Percentiles rank a stretch among this genome's conserved stretches.
phyloP scores from a whole-genome alignment of 108 stramenopile species.

The Epithemia pelagica region DNA sequence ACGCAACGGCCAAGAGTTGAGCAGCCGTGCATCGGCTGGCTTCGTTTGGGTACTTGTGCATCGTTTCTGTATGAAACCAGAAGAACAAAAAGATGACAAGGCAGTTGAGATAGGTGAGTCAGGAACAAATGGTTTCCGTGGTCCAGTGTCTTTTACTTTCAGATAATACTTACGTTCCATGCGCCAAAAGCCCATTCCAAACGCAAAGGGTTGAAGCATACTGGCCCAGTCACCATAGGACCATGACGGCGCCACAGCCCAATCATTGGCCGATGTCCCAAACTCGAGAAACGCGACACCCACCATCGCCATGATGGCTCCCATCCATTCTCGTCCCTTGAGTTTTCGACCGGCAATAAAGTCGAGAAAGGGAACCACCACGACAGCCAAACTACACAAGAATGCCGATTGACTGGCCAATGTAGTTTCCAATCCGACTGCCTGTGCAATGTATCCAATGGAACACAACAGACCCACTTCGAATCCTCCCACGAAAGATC shows the following conservation, averaged over 20 bases:
- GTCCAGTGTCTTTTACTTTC: too few species aligned
- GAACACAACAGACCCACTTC: constrained; percentile 83
- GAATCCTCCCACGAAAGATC: constrained; percentile 56
- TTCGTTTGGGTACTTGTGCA: constrained; percentile 55
- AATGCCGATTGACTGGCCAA: constrained; percentile 82
- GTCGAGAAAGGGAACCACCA: constrained; percentile 86
- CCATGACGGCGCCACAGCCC: not conserved
- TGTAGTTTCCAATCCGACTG: constrained; percentile 76
- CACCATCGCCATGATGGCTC: constrained; percentile 62
- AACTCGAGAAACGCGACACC: constrained; percentile 83
- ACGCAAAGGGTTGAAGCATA: constrained; percentile 72
- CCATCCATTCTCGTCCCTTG: constrained; percentile 35
- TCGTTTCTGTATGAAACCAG: constrained; percentile 47
- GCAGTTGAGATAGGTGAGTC: too few species aligned
- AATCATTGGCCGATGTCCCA: constrained; percentile 10
- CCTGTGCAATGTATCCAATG: constrained; percentile 86
- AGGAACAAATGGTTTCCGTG: too few species aligned
- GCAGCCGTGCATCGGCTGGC: constrained; percentile 72
- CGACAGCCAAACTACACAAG: constrained; percentile 86
- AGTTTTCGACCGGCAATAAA: constrained; percentile 50
- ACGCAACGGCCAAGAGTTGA: constrained; percentile 71
- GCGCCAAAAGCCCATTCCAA: constrained; percentile 85
- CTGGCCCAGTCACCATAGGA: constrained; percentile 53
- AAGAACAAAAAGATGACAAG: too few species aligned
- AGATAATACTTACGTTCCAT: constrained; percentile 22